Base-by-base conservation (phyloP, 805 yeast species). In the Tetrapisispora taiwanensis region DNA sequence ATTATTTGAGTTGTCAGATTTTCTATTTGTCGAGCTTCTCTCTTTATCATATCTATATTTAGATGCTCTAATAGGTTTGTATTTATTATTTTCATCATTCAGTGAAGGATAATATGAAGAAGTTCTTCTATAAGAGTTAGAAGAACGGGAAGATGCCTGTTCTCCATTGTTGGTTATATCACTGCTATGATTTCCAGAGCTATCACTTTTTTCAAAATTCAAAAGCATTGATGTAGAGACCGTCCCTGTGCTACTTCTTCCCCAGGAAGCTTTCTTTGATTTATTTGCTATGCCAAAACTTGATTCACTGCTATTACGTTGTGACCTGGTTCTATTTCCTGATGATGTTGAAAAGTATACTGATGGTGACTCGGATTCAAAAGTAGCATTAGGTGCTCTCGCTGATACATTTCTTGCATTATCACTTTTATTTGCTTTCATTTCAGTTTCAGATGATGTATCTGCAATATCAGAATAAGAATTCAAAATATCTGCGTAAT, bases 81-180 rank as follows among this genome's bases (percentile, higher is more conserved):
- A 22, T 13, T 17, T 22, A 13, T 4, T 18, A 20, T 26, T 20
- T 12, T 19, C 34, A 13, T 34, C 43, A 30, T 24, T 30, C 8
- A 42, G 10, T 5, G 45, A 36, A 24, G 45, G 45, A 26, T 42
- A 42, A 36, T n/a, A 42, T 4, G 45, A 42, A 6, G 45, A 42
- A 13, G 45, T 42, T 18, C 45, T 36, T n/a, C 33, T 42, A 14
- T 42, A 30, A n/a, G 43, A 26, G 12, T 17, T 32, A 26, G 39
- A n/a, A n/a, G 44, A 41, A 6, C 19, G 12, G 1, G 44, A 27
- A 1, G 44, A 34, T 7, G 8, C 22, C n/a, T 9, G 14, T 9
- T 18, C 27, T 24, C 30, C 26, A 13, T 36, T 15, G 30, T 24
- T 24, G 36, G 31, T 31, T 6, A 12, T 22, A 26, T 22, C 17